Evolutionary conservation across 164 flowering plant genomes (phyloP).

Genomic region (Liriodendron chinense): DNA sequence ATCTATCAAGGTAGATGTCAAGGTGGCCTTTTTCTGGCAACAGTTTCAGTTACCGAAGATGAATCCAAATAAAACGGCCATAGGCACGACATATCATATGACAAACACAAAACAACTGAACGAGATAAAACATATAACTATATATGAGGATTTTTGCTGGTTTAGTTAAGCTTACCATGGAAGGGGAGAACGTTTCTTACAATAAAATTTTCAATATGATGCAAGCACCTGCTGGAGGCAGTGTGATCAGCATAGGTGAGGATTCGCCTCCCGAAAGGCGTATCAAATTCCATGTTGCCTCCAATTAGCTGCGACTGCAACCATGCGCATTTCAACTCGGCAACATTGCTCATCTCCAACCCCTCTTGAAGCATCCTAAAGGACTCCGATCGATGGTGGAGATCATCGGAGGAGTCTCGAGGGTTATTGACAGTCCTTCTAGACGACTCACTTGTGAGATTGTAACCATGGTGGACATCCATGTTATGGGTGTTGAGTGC

Average conservation of each 20-base stretch:
- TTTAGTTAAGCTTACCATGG: no score
- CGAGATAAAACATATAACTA: no score
- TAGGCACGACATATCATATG: no score
- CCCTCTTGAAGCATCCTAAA: not conserved
- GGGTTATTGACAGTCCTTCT: not conserved
- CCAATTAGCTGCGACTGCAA: conserved; percentile 12
- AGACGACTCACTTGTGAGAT: not conserved
- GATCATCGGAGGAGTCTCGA: not conserved
- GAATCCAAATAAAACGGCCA: no score
- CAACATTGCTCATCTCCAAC: not conserved
- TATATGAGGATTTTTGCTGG: no score
- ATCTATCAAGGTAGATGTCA: no score
- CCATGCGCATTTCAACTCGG: conserved; percentile 11
- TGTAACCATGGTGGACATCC: not conserved
- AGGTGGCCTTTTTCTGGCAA: no score
- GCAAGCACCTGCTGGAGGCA: conserved; percentile 21
- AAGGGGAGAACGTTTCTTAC: conserved; percentile 15
- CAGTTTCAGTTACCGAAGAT: no score
- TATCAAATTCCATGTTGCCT: not conserved
- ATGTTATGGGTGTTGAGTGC: not conserved
- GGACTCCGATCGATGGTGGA: no score
- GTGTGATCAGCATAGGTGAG: conserved; percentile 20
- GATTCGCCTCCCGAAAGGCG: conserved; percentile 12
- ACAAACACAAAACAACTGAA: no score
- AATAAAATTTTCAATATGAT: conserved; percentile 15